Evolutionary conservation across 192 early-diverging fungal species (phyloP), one percentile per base, ranked within the genome.

Genomic region (Coemansia aciculifera): DNA sequence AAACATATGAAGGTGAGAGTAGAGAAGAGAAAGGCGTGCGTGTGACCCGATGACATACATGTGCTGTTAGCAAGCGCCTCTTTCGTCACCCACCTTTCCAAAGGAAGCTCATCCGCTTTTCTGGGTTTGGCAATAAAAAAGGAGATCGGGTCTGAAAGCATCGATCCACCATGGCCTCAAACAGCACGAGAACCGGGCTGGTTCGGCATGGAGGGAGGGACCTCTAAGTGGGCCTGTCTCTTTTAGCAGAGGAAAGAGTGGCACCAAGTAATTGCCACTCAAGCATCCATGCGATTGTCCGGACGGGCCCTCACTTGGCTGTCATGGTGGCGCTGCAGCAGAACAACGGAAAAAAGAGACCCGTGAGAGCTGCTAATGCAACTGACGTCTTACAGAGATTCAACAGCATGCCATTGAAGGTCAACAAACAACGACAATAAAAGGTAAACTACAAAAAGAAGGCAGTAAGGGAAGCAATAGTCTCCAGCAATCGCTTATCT

Each of bases 351-450:
- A 31, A 31, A 17, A 19, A n/a, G n/a, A 57, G 29, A 57, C 54
- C 54, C 54, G 54, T 57, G 54, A 57, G 54, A 57, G 27, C 54
- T 57, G 27, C 27, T 32, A 57, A 31, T 31, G 12, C 31, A 32
- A 15, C 48, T 9, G 23, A 24, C 19, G 10, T 21, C 23, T 27
- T 12, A 13, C 13, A 57, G 54, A 15, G 31, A 32, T 57, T 57
- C 54, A 57, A 23, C 12, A 57, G 51, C n/a, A n/a, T 54, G 51
- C 23, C 11, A 54, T 54, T 54, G 51, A 54, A 31, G 51, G 42
- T 44, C 17, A 19, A n/a, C n/a, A 49, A 29, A 5, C 31, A 64
- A 9, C 24, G 24, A 27, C 24, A 27, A 27, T 27, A 21, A 29
- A 49, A 43, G 40, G 21, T 17, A 31, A 59, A 44, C 54, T 57